Percentiles rank a stretch among this genome's conserved stretches.
Conservation (phyloP, 1,139 yeast species). For the Scheffersomyces insectosa region DNA sequence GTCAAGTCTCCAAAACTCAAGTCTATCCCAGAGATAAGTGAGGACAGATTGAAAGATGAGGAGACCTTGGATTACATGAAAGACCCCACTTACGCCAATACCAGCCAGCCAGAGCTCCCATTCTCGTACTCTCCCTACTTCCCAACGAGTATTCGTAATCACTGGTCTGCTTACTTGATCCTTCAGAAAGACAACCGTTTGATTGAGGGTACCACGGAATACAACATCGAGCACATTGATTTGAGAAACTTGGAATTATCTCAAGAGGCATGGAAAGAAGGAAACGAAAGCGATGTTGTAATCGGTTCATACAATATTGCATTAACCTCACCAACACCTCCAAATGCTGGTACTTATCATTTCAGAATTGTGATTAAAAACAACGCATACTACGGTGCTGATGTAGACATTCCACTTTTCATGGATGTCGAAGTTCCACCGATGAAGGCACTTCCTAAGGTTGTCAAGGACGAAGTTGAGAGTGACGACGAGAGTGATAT, state of each 20-base stretch:
- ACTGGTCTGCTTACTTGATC: slow-evolving; percentile 70
- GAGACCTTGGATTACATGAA: slow-evolving; percentile 66
- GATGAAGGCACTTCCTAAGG: slow-evolving; percentile 11
- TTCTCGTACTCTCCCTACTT: slow-evolving; percentile 68
- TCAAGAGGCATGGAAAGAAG: slow-evolving; percentile 49
- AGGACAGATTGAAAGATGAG: slow-evolving; percentile 37
- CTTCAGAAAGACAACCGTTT: slow-evolving; percentile 78
- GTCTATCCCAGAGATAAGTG: slow-evolving; percentile 52
- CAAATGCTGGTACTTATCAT: slow-evolving; percentile 56
- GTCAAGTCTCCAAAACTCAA: slow-evolving; percentile 71
- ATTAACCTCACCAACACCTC: slow-evolving; percentile 71
- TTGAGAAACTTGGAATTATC: slow-evolving; percentile 56
- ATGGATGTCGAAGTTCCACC: slow-evolving; percentile 62
- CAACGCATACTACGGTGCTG: slow-evolving; percentile 70
- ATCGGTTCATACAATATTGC: slow-evolving; percentile 77
- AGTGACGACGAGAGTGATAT: slow-evolving; percentile 53
- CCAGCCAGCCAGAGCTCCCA: slow-evolving; percentile 67
- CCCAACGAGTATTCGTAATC: slow-evolving; percentile 55
- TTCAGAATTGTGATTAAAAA: slow-evolving; percentile 68
- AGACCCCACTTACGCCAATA: slow-evolving; percentile 70
- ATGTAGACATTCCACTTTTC: slow-evolving; percentile 64
- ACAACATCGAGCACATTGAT: slow-evolving; percentile 53
- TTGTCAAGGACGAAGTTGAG: slow-evolving; percentile 22
- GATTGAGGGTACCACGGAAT: slow-evolving; percentile 62
- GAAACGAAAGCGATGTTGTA: slow-evolving; percentile 47